Evolutionary conservation across 768 basidiomycete species (phyloP), one percentile per base, ranked within the genome.

Genomic region (Kwoniella sp.): DNA sequence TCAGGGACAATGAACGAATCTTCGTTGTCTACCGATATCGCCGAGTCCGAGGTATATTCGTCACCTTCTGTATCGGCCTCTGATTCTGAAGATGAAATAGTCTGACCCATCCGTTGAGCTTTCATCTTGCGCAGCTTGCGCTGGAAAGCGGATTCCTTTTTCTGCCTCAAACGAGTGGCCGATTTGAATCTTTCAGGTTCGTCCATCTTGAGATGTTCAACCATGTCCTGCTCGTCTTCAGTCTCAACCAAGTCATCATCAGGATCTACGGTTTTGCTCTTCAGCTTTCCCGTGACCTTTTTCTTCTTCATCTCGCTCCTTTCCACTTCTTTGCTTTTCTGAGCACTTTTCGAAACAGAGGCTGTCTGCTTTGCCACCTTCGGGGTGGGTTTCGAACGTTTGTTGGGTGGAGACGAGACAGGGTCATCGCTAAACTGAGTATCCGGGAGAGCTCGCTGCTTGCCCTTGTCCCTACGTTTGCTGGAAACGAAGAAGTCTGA

Each of bases 1-100:
- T 82, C 78, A 8, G 34, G 25, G 53, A 82, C 82, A 13, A 84
- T 83, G 45, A 81, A 78, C 25, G 55, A 55, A n/a, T 69, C 70
- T 28, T 61, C 60, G 56, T 86, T 84, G 25, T 57, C 52, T 17
- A 48, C 57, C 45, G 52, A 57, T 22, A 26, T 20, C 15, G 56
- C 37, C 3, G 50, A 23, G 23, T 66, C 58, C 37, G 63, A 57
- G 34, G 69, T 69, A 55, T 69, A 58, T 47, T 65, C 74, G 9
- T 29, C 26, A 2, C 31, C 41, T 11, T 28, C n/a, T 30, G 55
- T 64, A 50, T 56, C 64, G 11, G 47, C 31, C 30, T 57, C 60
- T 22, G 64, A 61, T 5, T 68, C 67, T 1, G 63, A 59, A 12
- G 45, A 17, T 0, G 58, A 57, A n/a, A 55, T 65, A 13, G 53